phyloP scores from a whole-genome alignment of 371 early-diverging fungal genomes.

The Apophysomyces variabilis region DNA sequence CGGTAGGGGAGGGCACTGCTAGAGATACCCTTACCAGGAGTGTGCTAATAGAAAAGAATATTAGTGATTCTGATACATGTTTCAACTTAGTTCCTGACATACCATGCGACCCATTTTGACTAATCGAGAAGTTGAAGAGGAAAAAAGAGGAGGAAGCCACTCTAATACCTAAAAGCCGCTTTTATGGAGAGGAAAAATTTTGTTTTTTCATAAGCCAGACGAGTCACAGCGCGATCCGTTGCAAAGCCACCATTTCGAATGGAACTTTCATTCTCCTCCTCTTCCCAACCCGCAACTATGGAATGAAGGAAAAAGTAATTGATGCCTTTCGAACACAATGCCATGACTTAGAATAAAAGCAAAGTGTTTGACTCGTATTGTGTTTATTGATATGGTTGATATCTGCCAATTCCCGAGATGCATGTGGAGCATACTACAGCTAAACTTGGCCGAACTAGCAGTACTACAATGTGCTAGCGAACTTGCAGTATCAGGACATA shows the following conservation, averaged over 20 bases:
- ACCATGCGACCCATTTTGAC: constrained; percentile 44
- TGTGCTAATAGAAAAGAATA: constrained; percentile 62
- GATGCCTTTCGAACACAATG: too few species aligned
- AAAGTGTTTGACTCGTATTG: too few species aligned
- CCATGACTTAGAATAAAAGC: too few species aligned
- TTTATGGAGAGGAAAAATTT: constrained; percentile 11
- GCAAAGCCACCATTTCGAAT: neutral
- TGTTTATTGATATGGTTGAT: too few species aligned
- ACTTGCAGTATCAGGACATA: too few species aligned
- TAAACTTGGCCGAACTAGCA: too few species aligned
- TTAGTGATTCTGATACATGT: neutral
- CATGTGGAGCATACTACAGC: too few species aligned
- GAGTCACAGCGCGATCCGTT: constrained; percentile 7
- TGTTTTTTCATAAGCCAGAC: neutral
- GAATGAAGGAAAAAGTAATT: too few species aligned
- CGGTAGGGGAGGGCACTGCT: constrained; percentile 99
- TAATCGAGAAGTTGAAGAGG: constrained; percentile 11
- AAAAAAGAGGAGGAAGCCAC: constrained; percentile 24
- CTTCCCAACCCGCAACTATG: too few species aligned
- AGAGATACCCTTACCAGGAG: constrained; percentile 99
- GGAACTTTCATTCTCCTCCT: too few species aligned
- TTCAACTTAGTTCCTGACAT: constrained; percentile 9
- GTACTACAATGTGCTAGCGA: too few species aligned
- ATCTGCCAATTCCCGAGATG: too few species aligned
- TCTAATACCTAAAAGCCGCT: neutral